Base-by-base conservation (phyloP, 495 filamentous ascomycete genomes). In the Xylaria acuta region DNA sequence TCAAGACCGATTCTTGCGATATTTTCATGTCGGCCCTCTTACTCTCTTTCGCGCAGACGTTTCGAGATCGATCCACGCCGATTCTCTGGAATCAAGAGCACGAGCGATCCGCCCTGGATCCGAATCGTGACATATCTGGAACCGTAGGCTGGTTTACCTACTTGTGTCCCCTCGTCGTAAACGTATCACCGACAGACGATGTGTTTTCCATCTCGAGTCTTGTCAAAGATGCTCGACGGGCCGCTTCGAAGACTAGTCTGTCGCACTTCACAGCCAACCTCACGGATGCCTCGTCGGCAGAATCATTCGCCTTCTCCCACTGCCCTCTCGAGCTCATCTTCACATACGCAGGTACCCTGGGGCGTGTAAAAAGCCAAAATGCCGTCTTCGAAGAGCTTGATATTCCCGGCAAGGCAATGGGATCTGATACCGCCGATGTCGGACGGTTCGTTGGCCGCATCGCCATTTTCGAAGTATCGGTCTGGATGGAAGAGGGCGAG, bases 321-420 rank as follows among this genome's bases (percentile, higher is more conserved):
- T 88, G 83, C 78, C 91, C 91, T 7, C 87, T 93, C 72, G 92
- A 93, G 78, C 87, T 93, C 47, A 87, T 88, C 2, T 92, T 93
- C 78, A 92, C 90, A 74, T 93, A 93, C 72, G 84, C 90, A 16
- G 91, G 90, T 0, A 84, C 89, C 22, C 83, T 89, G 71, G 89
- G 91, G 64, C 87, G 90, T 69, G 75, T 92, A 0, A 89, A 91
- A 78, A 83, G 88, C 36, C 82, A 86, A 27, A 89, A 90, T 64
- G 86, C 88, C 6, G 80, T 93, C 0, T 86, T 93, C 73, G 86
- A 89, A 66, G 86, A 89, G 34, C 82, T 85, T 9, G 82, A 88
- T 22, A 77, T 83, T 1, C 80, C 80, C 0, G 81, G 79, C 12
- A 79, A 76, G 67, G 82, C 78, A 0, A 74, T 84, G 9, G 79